Conservation (phyloP, 179 eudicot genomes). For the Camellia oleifera region DNA sequence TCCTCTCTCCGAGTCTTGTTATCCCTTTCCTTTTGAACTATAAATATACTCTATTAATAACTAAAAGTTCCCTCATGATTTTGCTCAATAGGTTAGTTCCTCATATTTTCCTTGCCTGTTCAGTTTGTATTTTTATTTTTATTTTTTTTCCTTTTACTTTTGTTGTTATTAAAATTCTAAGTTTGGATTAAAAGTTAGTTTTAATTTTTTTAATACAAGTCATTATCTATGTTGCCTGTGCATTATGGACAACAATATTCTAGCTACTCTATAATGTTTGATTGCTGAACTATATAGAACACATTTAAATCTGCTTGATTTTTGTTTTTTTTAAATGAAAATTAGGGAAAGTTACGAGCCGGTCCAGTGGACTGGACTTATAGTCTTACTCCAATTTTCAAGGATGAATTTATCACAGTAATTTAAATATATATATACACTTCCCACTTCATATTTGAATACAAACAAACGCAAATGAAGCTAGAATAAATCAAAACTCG, state of each 20-base stretch:
- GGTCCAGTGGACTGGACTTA: no score
- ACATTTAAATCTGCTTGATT: neutral
- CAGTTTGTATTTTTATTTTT: neutral
- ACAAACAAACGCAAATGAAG: no score
- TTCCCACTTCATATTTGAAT: no score
- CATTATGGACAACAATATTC: neutral
- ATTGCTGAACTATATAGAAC: neutral
- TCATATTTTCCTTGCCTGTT: neutral
- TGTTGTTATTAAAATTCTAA: neutral
- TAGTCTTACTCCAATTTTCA: no score
- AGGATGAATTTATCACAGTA: no score
- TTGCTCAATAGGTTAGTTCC: neutral
- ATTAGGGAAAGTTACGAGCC: no score
- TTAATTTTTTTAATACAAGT: neutral
- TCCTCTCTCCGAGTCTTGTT: neutral
- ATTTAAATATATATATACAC: no score
- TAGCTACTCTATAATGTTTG: neutral
- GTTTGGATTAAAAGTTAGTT: neutral
- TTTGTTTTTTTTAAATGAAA: no score
- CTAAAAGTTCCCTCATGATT: neutral
- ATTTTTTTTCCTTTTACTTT: neutral
- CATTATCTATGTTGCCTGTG: neutral
- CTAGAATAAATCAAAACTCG: no score
- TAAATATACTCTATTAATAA: neutral
- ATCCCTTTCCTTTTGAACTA: neutral